These are phyloP conservation scores for Scutellaria minor DNA, from an alignment of 257 asterid species.

Conservation along the genomic window DNA sequence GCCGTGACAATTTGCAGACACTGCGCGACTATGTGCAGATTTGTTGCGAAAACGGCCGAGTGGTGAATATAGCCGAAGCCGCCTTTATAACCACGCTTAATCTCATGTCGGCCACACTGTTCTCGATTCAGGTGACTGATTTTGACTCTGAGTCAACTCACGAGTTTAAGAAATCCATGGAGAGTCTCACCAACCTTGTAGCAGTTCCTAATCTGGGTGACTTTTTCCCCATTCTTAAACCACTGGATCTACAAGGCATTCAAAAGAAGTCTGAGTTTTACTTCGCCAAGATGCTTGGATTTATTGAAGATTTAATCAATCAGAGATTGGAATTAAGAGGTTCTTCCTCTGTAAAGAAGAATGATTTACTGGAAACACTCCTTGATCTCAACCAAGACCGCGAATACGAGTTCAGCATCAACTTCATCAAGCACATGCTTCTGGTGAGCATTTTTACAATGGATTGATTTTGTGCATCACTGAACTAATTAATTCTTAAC, in stretches of 20 bases:
- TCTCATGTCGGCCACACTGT: constrained; percentile 45
- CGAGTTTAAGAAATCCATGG: constrained; percentile 41
- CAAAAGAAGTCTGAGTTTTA: constrained; percentile 14
- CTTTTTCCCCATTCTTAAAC: constrained; percentile 36
- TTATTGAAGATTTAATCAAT: constrained; percentile 11
- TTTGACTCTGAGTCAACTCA: constrained; percentile 29
- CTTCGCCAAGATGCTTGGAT: constrained; percentile 20
- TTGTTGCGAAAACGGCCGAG: constrained; percentile 9
- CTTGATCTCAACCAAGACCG: constrained; percentile 25
- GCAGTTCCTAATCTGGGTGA: constrained; percentile 45
- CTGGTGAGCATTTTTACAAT: background rate
- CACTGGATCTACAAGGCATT: constrained; percentile 46
- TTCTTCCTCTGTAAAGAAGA: background rate
- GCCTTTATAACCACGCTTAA: constrained; percentile 42
- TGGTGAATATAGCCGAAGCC: constrained; percentile 36
- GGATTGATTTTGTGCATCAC: background rate
- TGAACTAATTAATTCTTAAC: no score
- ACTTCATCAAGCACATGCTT: constrained; percentile 31
- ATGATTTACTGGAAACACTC: constrained; percentile 31
- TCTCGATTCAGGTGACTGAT: constrained; percentile 36
- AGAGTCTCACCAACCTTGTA: constrained; percentile 28
- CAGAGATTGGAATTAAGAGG: constrained; percentile 15
- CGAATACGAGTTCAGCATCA: background rate
- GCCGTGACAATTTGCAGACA: constrained; percentile 35
- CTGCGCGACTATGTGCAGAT: constrained; percentile 23